phyloP scores from a whole-genome alignment of 176 grass and related monocot genomes.

The Hyparrhenia diplandra region DNA sequence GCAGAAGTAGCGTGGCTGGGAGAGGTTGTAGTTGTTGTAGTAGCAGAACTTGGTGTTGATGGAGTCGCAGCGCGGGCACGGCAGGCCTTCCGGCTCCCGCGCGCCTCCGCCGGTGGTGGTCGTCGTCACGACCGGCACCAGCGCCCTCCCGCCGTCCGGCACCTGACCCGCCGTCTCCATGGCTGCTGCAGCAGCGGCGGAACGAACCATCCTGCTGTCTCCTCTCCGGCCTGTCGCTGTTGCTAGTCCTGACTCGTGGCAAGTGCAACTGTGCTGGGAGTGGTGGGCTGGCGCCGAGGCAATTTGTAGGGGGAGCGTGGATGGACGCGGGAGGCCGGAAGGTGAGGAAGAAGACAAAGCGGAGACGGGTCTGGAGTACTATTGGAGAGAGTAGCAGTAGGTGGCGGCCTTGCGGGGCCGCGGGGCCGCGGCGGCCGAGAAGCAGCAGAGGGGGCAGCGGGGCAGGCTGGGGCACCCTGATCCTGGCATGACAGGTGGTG shows the following conservation, averaged over 20 bases:
- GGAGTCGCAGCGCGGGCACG: conserved; percentile 79
- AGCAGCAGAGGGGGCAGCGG: neutral
- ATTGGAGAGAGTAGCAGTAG: neutral
- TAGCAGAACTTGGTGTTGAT: conserved; percentile 96
- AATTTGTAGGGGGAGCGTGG: too few species aligned
- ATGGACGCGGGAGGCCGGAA: too few species aligned
- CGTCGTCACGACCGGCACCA: neutral
- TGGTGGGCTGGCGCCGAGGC: neutral
- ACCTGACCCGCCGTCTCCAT: neutral
- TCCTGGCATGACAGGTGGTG: neutral
- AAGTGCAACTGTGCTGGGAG: neutral
- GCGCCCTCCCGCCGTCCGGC: neutral
- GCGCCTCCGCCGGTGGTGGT: neutral
- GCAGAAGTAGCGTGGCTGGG: conserved; percentile 75
- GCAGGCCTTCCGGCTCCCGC: conserved; percentile 39
- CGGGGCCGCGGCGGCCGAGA: neutral
- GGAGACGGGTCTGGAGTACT: too few species aligned
- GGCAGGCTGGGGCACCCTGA: neutral
- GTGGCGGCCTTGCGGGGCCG: neutral
- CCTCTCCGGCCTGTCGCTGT: neutral
- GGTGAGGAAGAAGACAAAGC: neutral
- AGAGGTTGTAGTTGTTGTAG: conserved; percentile 96
- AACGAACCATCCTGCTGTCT: neutral
- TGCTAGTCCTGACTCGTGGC: neutral
- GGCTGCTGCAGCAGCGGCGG: neutral